These are phyloP conservation scores for Eutypa lata DNA, from an alignment of 2,329 filamentous ascomycete species.

Conservation along the genomic window DNA sequence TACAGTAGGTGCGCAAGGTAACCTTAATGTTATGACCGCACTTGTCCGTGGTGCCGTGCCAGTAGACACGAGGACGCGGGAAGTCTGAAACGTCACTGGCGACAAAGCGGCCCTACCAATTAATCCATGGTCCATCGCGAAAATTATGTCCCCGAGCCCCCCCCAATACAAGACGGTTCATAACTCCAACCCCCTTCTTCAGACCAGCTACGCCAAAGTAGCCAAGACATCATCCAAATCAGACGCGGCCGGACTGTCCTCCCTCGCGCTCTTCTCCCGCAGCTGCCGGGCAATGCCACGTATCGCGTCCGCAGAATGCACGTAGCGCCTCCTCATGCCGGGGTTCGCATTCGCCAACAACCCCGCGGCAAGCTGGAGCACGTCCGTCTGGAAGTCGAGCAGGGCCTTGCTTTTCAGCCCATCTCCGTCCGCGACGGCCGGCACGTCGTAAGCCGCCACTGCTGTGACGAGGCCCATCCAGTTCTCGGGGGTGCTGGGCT, in stretches of 20 bases:
- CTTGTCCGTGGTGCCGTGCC: too few relatives aligned
- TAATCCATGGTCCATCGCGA: too few relatives aligned
- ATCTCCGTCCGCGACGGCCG: constrained; percentile 20
- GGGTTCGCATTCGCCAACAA: constrained; percentile 45
- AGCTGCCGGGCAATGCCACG: constrained; percentile 45
- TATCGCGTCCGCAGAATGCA: constrained; percentile 49
- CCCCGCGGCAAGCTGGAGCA: constrained; percentile 53
- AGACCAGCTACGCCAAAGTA: background rate
- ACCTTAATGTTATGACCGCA: too few relatives aligned
- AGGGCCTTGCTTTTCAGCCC: constrained; percentile 12
- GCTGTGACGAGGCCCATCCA: constrained; percentile 56
- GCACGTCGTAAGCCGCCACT: constrained; percentile 46
- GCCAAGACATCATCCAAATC: constrained; percentile 8
- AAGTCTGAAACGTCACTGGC: too few relatives aligned
- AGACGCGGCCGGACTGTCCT: constrained; percentile 4
- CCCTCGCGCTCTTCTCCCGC: constrained; percentile 13
- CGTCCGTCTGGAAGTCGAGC: constrained; percentile 50
- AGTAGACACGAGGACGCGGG: too few relatives aligned
- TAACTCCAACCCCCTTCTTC: too few relatives aligned
- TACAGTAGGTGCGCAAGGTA: too few relatives aligned
- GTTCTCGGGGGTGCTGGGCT: constrained; percentile 44
- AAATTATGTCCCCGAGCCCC: too few relatives aligned
- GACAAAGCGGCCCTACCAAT: too few relatives aligned
- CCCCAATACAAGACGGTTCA: too few relatives aligned
- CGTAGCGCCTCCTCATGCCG: constrained; percentile 48